Conservation (phyloP, 176 grass and related monocot genomes). For the Puya raimondii region DNA sequence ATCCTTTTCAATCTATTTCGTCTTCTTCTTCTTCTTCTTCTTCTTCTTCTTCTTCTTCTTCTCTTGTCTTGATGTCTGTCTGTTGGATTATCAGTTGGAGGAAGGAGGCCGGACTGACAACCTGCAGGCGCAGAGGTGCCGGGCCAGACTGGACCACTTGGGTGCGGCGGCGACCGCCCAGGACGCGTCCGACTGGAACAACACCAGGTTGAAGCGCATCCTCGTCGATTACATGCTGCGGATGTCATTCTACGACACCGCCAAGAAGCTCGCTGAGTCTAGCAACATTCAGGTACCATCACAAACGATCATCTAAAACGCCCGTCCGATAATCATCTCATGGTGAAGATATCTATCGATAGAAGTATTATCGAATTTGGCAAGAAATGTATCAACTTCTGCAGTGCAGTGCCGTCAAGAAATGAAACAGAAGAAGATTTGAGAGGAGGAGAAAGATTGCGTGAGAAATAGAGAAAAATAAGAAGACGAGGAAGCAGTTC, state of each 20-base stretch:
- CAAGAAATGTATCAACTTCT: no score
- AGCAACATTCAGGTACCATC: constrained; percentile 70
- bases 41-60: neutral
- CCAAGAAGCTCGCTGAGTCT: constrained; percentile 40
- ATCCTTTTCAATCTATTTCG: no score
- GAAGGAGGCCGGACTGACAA: constrained; percentile 55
- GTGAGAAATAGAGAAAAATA: no score
- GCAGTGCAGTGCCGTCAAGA: no score
- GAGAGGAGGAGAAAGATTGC: no score
- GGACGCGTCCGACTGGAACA: constrained; percentile 48
- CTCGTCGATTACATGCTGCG: constrained; percentile 98
- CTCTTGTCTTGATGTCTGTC: constrained; percentile 4
- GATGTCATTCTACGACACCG: constrained; percentile 85
- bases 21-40: neutral
- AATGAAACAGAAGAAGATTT: no score
- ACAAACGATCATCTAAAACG: neutral
- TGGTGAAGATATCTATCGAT: no score
- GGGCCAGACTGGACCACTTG: constrained; percentile 68
- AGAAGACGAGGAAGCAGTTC: no score
- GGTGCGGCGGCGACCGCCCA: constrained; percentile 26
- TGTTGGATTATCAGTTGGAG: constrained; percentile 33
- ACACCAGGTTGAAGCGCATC: constrained; percentile 59
- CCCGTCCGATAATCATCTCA: no score
- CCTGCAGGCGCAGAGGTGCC: constrained; percentile 69
- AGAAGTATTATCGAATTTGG: no score